These are phyloP conservation scores for Candida insectalens DNA, from an alignment of 805 yeast genomes.

Conservation along the genomic window DNA sequence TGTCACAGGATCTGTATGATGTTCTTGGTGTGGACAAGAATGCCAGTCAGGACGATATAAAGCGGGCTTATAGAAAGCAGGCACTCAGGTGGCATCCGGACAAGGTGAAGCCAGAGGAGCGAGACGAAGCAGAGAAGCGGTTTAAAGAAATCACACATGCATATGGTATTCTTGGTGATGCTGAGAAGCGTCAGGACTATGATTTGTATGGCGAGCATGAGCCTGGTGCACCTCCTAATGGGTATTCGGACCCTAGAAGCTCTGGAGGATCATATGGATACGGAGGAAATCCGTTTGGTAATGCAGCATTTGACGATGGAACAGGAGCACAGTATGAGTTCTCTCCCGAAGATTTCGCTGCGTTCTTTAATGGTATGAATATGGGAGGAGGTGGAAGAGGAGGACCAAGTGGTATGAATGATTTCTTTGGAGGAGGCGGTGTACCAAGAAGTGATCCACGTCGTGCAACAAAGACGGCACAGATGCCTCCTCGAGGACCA, in stretches of 20 bases:
- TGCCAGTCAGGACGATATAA: constrained; percentile 60
- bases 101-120: constrained; percentile 40
- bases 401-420: not conserved
- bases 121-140: constrained; percentile 62
- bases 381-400: constrained; percentile 10
- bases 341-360: constrained; percentile 66
- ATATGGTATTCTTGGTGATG: constrained; percentile 74
- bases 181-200: constrained; percentile 44
- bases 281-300: constrained; percentile 25
- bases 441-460: no score
- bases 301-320: constrained; percentile 13
- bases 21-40: constrained; percentile 10
- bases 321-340: constrained; percentile 31
- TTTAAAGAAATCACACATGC: constrained; percentile 85
- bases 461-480: no score
- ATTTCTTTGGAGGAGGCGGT: not conserved
- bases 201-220: constrained; percentile 29
- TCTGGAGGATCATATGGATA: constrained; percentile 17
- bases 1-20: constrained; percentile 10
- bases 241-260: constrained; percentile 18
- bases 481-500: not conserved
- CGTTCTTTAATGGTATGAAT: constrained; percentile 49
- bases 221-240: constrained; percentile 7
- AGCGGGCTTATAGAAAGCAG: constrained; percentile 73
- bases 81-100: constrained; percentile 88